Conservation (phyloP, 2,329 filamentous ascomycete genomes). For the Pleoardoris graminearum region DNA sequence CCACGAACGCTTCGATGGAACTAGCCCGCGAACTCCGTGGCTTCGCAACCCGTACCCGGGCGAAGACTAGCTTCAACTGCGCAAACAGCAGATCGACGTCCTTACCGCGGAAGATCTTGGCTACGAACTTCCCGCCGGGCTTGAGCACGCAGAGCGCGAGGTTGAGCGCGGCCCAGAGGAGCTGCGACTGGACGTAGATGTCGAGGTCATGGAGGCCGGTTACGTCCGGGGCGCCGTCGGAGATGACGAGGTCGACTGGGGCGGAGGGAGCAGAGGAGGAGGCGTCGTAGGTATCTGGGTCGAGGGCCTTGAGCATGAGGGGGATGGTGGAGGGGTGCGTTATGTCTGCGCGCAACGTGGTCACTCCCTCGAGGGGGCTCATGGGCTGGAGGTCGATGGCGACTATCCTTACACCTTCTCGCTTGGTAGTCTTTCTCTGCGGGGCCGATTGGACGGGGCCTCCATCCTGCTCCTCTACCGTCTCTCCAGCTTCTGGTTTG, state of each 20-base stretch:
- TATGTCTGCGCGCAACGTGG: constrained; percentile 90
- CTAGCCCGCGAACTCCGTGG: constrained; percentile 93
- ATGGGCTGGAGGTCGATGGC: constrained; percentile 96
- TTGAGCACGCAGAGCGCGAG: constrained; percentile 89
- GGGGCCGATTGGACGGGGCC: no score
- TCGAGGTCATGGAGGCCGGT: constrained; percentile 96
- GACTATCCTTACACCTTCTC: constrained; percentile 86
- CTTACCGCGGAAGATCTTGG: constrained; percentile 93
- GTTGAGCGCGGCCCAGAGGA: constrained; percentile 92
- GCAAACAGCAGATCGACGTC: constrained; percentile 96
- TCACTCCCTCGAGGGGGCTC: constrained; percentile 88
- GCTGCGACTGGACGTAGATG: constrained; percentile 95
- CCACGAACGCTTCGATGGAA: constrained; percentile 94
- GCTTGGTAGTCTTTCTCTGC: constrained; percentile 35
- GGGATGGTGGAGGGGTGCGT: constrained; percentile 96
- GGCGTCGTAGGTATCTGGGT: constrained; percentile 61
- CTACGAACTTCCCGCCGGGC: constrained; percentile 93
- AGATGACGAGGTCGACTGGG: constrained; percentile 90
- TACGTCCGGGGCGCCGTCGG: constrained; percentile 93
- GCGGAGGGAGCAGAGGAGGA: constrained; percentile 59
- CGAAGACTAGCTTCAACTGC: constrained; percentile 90
- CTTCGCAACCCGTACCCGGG: constrained; percentile 86
- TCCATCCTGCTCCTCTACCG: background rate
- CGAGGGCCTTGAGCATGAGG: constrained; percentile 80
- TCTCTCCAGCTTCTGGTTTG: constrained; percentile 12